Percentiles rank a stretch among this genome's conserved stretches.
phyloP scores from a whole-genome alignment of 2,329 filamentous ascomycete genomes.

The Phoma sp. region DNA sequence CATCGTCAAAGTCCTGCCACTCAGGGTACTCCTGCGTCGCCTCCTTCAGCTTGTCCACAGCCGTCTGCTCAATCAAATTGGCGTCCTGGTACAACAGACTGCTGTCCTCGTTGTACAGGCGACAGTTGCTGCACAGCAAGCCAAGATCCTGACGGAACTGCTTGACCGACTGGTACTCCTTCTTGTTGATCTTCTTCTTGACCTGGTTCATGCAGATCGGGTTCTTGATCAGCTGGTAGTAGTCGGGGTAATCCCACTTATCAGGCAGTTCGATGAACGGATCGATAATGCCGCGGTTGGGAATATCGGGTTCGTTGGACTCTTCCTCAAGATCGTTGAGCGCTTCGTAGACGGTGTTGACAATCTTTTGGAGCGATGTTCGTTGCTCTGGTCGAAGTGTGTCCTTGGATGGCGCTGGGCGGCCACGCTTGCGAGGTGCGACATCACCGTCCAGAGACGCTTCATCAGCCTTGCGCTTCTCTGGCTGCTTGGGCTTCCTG shows the following conservation, averaged over 20 bases:
- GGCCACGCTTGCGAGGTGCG: constrained; percentile 69
- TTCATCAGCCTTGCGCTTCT: constrained; percentile 88
- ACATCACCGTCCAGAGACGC: constrained; percentile 72
- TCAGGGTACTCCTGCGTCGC: constrained; percentile 64
- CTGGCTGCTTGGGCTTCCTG: constrained; percentile 72
- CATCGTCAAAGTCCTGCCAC: constrained; percentile 64
- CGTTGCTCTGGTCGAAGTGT: constrained; percentile 74
- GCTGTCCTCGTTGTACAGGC: constrained; percentile 95
- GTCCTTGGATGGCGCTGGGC: constrained; percentile 69
- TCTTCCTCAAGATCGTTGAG: constrained; percentile 87
- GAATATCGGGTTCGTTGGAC: constrained; percentile 63
- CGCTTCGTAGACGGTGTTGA: constrained; percentile 78
- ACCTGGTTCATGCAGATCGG: constrained; percentile 98
- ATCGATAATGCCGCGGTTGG: constrained; percentile 84
- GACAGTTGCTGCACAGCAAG: constrained; percentile 86
- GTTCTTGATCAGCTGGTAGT: constrained; percentile 89
- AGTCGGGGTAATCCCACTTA: constrained; percentile 89
- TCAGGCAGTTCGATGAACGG: constrained; percentile 92
- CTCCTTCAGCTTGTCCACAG: constrained; percentile 61
- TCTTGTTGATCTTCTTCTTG: constrained; percentile 92
- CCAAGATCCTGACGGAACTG: constrained; percentile 85
- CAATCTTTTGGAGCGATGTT: constrained; percentile 77
- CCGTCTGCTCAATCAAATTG: constrained; percentile 79
- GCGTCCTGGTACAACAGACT: constrained; percentile 93
- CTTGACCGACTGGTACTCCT: constrained; percentile 83